These are phyloP conservation scores for Angomonas ambiguus DNA, from an alignment of 208 protist genomes.

Conservation along the genomic window DNA sequence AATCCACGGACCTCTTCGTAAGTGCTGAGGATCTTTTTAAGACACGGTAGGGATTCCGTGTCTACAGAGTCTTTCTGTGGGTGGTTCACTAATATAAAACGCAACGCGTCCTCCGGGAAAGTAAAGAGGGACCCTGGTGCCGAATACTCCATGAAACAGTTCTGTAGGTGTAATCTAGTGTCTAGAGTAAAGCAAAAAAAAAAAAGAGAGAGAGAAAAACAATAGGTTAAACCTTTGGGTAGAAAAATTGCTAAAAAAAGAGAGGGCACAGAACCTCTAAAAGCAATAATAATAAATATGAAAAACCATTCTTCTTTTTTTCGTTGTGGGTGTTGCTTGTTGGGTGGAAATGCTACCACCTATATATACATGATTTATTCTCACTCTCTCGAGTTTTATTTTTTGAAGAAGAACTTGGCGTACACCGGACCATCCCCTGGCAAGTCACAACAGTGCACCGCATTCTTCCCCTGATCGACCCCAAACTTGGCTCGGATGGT, in stretches of 20 bases:
- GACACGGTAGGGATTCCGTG: neutral
- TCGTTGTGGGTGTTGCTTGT: too few relatives aligned
- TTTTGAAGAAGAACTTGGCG: slow-evolving; percentile 68
- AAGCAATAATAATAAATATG: too few relatives aligned
- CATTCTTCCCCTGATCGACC: slow-evolving; percentile 66
- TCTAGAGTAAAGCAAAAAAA: too few relatives aligned
- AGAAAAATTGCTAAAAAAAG: too few relatives aligned
- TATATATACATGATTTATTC: too few relatives aligned
- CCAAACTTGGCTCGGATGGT: slow-evolving; percentile 90
- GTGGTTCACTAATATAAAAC: neutral
- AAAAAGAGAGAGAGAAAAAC: slow-evolving; percentile 7
- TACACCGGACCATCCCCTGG: slow-evolving; percentile 87
- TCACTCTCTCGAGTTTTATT: too few relatives aligned
- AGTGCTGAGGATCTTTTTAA: neutral
- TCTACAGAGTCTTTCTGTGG: neutral
- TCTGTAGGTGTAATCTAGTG: neutral
- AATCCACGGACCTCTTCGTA: neutral
- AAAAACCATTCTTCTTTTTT: too few relatives aligned
- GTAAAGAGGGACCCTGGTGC: neutral
- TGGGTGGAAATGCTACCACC: too few relatives aligned
- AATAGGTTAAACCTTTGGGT: neutral
- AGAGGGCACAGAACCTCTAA: too few relatives aligned
- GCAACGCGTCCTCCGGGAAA: neutral
- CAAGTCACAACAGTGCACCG: slow-evolving; percentile 95
- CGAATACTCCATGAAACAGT: neutral